A percentile compares a stretch with the other conserved stretches of the same genome.
These are phyloP conservation scores for Geranomyces variabilis DNA, from an alignment of 192 early-diverging fungal genomes.

Conservation along the genomic window DNA sequence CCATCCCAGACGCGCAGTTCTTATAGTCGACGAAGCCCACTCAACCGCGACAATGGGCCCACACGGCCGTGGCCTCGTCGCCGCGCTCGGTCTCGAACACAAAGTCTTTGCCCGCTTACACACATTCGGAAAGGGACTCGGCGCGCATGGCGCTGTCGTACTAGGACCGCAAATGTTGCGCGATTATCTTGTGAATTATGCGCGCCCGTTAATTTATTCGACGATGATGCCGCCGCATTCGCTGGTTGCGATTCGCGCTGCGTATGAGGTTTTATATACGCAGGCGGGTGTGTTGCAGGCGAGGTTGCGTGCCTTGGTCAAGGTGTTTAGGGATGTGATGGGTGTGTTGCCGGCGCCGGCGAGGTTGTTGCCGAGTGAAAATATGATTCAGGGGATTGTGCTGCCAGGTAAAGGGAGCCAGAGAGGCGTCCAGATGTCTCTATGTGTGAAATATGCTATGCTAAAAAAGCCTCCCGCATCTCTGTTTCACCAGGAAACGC, in stretches of 20 bases:
- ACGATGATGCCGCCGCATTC: constrained; percentile 73
- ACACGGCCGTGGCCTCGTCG: constrained; percentile 69
- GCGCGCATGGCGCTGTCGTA: constrained; percentile 79
- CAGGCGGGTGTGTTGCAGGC: constrained; percentile 54
- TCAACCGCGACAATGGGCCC: constrained; percentile 76
- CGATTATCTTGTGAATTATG: constrained; percentile 81
- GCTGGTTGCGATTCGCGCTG: constrained; percentile 66
- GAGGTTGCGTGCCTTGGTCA: constrained; percentile 49
- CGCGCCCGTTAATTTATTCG: constrained; percentile 77
- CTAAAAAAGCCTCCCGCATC: background rate
- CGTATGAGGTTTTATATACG: constrained; percentile 64
- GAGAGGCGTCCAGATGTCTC: constrained; percentile 21
- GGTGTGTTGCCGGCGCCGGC: constrained; percentile 7
- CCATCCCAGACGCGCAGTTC: constrained; percentile 52
- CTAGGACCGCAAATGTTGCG: constrained; percentile 63
- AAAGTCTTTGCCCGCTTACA: constrained; percentile 74
- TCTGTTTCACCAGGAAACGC: constrained; percentile 54
- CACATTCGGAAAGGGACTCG: constrained; percentile 85
- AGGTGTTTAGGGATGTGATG: constrained; percentile 50
- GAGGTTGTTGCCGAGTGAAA: constrained; percentile 64
- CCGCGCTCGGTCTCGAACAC: constrained; percentile 62
- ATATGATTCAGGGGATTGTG: constrained; percentile 79
- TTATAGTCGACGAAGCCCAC: constrained; percentile 86
- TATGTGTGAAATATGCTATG: no score
- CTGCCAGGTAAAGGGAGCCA: constrained; percentile 65